A percentile compares a stretch with the other conserved stretches of the same genome.
Evolutionary conservation across 2,329 filamentous ascomycete genomes (phyloP).

Genomic region (Cladosporium velox): DNA sequence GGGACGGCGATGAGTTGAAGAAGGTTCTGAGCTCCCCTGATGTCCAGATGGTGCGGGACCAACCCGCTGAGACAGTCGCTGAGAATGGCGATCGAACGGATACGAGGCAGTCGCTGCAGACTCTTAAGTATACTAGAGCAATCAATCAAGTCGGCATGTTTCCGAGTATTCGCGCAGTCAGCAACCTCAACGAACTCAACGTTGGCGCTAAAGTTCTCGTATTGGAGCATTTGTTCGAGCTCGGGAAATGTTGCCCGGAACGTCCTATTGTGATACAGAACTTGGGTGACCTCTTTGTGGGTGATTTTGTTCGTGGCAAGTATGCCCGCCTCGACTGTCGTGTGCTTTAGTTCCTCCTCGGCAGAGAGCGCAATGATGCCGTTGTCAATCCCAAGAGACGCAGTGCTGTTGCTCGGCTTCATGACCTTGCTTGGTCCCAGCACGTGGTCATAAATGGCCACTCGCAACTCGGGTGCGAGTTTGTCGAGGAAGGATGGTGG

Average conservation of each 20-base stretch:
- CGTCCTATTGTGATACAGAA: slow-evolving; percentile 22
- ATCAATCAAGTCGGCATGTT: background rate
- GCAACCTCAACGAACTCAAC: background rate
- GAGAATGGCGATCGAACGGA: slow-evolving; percentile 18
- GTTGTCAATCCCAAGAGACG: background rate
- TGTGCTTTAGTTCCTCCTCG: background rate
- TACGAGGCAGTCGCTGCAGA: slow-evolving; percentile 10
- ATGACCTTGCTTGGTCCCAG: background rate
- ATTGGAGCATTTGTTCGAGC: background rate
- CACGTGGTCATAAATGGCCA: slow-evolving; percentile 3
- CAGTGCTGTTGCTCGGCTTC: slow-evolving; percentile 2
- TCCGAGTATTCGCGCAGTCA: background rate
- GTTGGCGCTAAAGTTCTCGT: background rate
- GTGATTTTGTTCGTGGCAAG: slow-evolving; percentile 22
- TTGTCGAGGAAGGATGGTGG: slow-evolving; percentile 2
- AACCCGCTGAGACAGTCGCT: slow-evolving; percentile 4
- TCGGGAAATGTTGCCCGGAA: slow-evolving; percentile 7
- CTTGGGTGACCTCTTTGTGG: slow-evolving; percentile 19
- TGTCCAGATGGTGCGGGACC: too few relatives aligned
- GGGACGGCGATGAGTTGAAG: background rate
- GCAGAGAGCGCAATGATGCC: background rate
- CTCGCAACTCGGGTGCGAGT: slow-evolving; percentile 8
- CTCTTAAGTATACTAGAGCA: background rate
- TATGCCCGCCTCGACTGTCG: slow-evolving; percentile 9
- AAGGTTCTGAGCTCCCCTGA: background rate